Base-by-base conservation (phyloP, 345 rosid species). In the Iberis pinnata region DNA sequence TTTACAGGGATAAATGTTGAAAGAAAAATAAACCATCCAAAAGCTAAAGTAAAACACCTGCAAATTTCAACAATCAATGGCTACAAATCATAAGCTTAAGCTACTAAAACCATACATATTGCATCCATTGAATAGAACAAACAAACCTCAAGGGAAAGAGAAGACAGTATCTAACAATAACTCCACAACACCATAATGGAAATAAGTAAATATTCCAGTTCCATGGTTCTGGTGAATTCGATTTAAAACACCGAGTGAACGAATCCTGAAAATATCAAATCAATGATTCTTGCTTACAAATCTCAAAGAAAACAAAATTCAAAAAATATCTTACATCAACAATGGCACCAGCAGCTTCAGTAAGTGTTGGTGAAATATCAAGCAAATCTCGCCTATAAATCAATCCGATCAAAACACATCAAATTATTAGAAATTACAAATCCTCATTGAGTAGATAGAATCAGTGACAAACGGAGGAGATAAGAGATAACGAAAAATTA, bases 281-380 rank as follows among this genome's bases (percentile, higher is more conserved):
- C 31, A 15, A 33, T 6, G 33, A 7, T 9, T 5, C 33, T 7
- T 5, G 8, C 33, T 26, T 26, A 4, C n/a, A n/a, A n/a, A n/a
- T n/a, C n/a, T n/a, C n/a, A n/a, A n/a, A n/a, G n/a, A n/a, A n/a
- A 26, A 26, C 29, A 4, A 4, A 8, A 26, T 4, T 26, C 29
- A 26, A 50, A 51, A 41, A 38, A 20, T 1, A 54, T 43, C 83
- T 71, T 60, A 86, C 99, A 77, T 93, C 99, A 53, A 88, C 77
- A 65, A 88, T 93, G 55, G 97, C 99, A 49, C 99, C 99, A 47
- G 89, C 95, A 68, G 97, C 97, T 74, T 93, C 99, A 11, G 97
- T 81, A 12, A 92, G 80, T 12, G 89, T 75, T 0, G 94, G 97
- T 5, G 95, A 80, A 43, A 88, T 75, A 25, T 93, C 97, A n/a